phyloP scores from a whole-genome alignment of 495 filamentous ascomycete species.

The Penicillium angulare region DNA sequence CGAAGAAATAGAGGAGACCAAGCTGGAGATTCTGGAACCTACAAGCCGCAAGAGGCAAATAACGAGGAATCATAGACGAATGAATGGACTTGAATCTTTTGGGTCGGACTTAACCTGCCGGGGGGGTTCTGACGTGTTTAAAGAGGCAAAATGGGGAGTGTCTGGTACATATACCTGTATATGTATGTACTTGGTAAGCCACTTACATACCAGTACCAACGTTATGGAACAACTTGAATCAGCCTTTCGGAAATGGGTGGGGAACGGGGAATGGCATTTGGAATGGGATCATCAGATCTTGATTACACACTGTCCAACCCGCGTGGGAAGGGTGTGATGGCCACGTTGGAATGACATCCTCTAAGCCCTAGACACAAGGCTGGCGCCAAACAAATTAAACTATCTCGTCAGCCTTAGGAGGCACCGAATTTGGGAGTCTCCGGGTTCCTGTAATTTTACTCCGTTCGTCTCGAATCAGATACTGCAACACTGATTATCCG shows the following conservation, averaged over 20 bases:
- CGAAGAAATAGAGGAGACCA: conserved; percentile 12
- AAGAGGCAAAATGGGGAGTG: conserved; percentile 8
- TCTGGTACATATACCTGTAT: conserved; percentile 8
- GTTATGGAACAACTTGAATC: not conserved
- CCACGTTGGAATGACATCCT: conserved; percentile 2
- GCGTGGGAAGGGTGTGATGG: conserved; percentile 3
- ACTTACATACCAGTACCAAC: conserved; percentile 12
- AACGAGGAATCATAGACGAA: conserved; percentile 10
- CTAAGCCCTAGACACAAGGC: not conserved
- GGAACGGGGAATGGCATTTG: not conserved
- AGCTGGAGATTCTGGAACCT: conserved; percentile 4
- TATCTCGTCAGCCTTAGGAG: conserved; percentile 3
- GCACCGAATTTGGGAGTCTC: conserved; percentile 6
- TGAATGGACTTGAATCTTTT: conserved; percentile 10
- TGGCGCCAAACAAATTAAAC: conserved; percentile 4
- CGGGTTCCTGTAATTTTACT: conserved; percentile 7
- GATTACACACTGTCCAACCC: conserved; percentile 1
- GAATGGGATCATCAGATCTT: not conserved
- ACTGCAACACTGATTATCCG: not conserved
- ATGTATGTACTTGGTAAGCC: conserved; percentile 6
- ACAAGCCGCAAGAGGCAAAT: not conserved
- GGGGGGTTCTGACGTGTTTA: conserved; percentile 16
- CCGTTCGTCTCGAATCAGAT: not conserved
- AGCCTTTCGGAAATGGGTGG: too few species aligned
- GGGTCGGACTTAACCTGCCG: conserved; percentile 19